A percentile compares a stretch with the other conserved stretches of the same genome.
Evolutionary conservation across 2,329 filamentous ascomycete species (phyloP).

Genomic region (Neurospora sp.): DNA sequence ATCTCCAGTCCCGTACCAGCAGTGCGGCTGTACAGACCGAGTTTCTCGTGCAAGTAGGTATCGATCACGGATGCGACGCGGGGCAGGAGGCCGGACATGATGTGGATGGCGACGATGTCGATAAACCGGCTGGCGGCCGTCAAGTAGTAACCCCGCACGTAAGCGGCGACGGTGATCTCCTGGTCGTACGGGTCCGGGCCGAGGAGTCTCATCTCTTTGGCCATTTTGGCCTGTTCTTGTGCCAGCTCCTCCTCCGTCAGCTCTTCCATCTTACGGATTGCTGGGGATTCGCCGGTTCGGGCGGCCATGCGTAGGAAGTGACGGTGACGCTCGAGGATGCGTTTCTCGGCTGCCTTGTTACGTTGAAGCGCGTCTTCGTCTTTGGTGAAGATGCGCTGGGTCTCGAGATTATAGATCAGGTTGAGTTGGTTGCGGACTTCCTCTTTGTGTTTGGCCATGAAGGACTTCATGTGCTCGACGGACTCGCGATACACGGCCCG

Average conservation of each 20-base stretch:
- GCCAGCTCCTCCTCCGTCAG: conserved; percentile 38
- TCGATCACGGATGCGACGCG: conserved; percentile 30
- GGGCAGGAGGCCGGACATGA: conserved; percentile 40
- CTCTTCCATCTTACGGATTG: conserved; percentile 29
- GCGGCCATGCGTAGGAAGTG: conserved; percentile 39
- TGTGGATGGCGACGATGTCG: conserved; percentile 40
- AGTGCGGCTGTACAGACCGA: conserved; percentile 28
- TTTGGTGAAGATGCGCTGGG: conserved; percentile 46
- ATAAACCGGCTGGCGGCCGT: conserved; percentile 55
- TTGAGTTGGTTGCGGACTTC: conserved; percentile 28
- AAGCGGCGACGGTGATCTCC: conserved; percentile 53
- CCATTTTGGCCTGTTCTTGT: conserved; percentile 33
- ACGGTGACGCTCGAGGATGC: conserved; percentile 35
- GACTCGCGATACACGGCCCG: conserved; percentile 40
- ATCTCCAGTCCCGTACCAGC: conserved; percentile 18
- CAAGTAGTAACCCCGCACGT: conserved; percentile 59
- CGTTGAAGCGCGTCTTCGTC: conserved; percentile 37
- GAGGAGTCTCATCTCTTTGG: conserved; percentile 35
- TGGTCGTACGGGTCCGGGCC: conserved; percentile 45
- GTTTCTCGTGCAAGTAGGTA: conserved; percentile 31
- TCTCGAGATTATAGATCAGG: conserved; percentile 43
- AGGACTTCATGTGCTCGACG: conserved; percentile 30
- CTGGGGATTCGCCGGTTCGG: conserved; percentile 22
- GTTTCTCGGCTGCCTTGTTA: conserved; percentile 36
- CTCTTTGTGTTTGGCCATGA: conserved; percentile 30